Conservation (phyloP, 2,329 filamentous ascomycete species). For the Moelleriella libera region DNA sequence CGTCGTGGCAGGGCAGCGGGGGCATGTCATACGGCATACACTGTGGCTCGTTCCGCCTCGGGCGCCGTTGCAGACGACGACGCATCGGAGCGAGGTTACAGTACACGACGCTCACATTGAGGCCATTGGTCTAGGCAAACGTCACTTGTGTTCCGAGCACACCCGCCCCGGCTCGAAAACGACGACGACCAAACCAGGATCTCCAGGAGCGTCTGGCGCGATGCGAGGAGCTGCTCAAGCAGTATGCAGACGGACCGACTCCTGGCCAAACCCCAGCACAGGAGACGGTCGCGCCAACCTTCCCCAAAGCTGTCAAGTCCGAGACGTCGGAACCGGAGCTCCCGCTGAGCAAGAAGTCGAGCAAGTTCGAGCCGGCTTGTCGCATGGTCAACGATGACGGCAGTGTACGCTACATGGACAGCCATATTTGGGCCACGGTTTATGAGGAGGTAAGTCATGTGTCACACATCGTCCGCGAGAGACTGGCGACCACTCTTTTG, state of each 20-base stretch:
- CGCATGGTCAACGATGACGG: constrained; percentile 42
- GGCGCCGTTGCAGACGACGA: too few species aligned
- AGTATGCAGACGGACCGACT: constrained; percentile 31
- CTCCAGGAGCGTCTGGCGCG: constrained; percentile 45
- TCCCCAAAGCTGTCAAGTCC: constrained; percentile 7
- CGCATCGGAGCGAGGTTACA: too few species aligned
- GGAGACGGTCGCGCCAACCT: constrained; percentile 2
- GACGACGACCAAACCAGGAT: constrained; percentile 45
- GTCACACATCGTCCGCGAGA: background rate
- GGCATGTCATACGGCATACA: too few species aligned
- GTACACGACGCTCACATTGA: too few species aligned
- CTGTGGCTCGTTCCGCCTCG: too few species aligned
- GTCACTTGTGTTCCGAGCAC: constrained; percentile 45
- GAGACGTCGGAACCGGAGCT: constrained; percentile 14
- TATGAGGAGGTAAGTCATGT: constrained; percentile 36
- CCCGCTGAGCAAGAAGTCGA: constrained; percentile 13
- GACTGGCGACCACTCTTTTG: background rate
- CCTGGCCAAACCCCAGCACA: constrained; percentile 10
- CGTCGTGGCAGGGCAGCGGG: constrained; percentile 5
- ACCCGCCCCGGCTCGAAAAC: constrained; percentile 44
- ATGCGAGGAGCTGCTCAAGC: constrained; percentile 43
- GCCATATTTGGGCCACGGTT: constrained; percentile 36
- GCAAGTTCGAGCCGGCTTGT: constrained; percentile 30
- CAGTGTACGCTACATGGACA: constrained; percentile 42
- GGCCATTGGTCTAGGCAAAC: constrained; percentile 29